These are phyloP conservation scores for Epichloe glyceriae DNA, from an alignment of 2,329 filamentous ascomycete species.

Conservation along the genomic window DNA sequence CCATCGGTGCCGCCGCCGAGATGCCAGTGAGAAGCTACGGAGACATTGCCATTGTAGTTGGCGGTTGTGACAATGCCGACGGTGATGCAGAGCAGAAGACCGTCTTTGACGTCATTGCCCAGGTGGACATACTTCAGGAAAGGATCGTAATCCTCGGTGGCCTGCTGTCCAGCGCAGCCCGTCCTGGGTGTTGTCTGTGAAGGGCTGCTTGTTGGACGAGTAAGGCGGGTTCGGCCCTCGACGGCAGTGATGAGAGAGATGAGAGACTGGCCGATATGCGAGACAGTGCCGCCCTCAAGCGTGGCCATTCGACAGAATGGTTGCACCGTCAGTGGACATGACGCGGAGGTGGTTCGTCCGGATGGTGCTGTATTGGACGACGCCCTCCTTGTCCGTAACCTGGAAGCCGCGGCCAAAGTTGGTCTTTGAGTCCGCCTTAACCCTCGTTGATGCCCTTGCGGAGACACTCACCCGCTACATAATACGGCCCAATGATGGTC, in stretches of 20 bases:
- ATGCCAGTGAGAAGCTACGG: constrained; percentile 4
- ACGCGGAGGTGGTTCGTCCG: constrained; percentile 30
- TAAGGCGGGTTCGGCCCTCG: constrained; percentile 32
- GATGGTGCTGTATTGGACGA: constrained; percentile 27
- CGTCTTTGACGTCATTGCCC: constrained; percentile 36
- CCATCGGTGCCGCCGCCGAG: constrained; percentile 1
- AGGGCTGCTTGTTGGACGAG: constrained; percentile 25
- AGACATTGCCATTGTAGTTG: constrained; percentile 2
- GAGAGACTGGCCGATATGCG: constrained; percentile 41
- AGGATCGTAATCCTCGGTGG: constrained; percentile 38
- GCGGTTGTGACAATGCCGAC: constrained; percentile 30
- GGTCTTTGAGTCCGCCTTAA: constrained; percentile 22
- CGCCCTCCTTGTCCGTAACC: constrained; percentile 21
- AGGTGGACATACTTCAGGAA: constrained; percentile 44
- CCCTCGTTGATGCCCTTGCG: too few species aligned
- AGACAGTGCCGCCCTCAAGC: constrained; percentile 32
- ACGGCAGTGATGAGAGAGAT: constrained; percentile 32
- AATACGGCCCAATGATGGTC: constrained; percentile 9
- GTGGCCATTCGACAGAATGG: constrained; percentile 35
- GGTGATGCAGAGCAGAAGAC: constrained; percentile 40
- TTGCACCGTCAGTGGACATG: constrained; percentile 16
- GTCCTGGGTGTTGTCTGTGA: constrained; percentile 34
- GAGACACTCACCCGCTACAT: constrained; percentile 25
- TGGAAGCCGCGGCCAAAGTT: constrained; percentile 29
- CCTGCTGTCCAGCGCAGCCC: constrained; percentile 26